Evolutionary conservation across 2,329 filamentous ascomycete species (phyloP).

Genomic region (Cercospora citrullina): DNA sequence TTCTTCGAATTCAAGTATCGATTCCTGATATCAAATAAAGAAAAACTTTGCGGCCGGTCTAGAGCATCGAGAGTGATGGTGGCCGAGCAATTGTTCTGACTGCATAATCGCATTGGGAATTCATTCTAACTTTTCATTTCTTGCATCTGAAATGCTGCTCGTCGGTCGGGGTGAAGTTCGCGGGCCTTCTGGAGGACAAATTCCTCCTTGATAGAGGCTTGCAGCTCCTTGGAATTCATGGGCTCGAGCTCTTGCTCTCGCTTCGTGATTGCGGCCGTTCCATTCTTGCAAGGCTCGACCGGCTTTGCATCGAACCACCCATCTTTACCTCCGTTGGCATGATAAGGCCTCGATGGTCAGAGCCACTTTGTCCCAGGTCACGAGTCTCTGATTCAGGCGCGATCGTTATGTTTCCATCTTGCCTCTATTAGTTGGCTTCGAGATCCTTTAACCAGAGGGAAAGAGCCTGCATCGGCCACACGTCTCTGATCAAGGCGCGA

Average conservation of each 20-base stretch:
- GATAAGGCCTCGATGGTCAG: neutral
- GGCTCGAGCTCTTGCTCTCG: neutral
- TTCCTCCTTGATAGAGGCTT: neutral
- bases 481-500: neutral
- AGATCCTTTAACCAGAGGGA: too few species aligned
- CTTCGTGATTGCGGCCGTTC: neutral
- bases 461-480: too few species aligned
- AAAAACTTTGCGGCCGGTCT: neutral
- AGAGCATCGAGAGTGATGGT: neutral
- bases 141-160: neutral
- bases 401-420: neutral
- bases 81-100: neutral
- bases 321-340: neutral
- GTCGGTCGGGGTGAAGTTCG: neutral
- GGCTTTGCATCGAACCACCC: neutral
- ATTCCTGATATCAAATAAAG: neutral
- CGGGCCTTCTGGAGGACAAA: neutral
- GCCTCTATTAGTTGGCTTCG: too few species aligned
- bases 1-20: conserved; percentile 6
- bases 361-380: neutral
- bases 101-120: neutral
- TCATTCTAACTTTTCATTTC: neutral
- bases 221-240: neutral
- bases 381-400: neutral
- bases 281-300: neutral